Evolutionary conservation across 768 basidiomycete genomes (phyloP).

Genomic region (Pisolithus microcarpus): DNA sequence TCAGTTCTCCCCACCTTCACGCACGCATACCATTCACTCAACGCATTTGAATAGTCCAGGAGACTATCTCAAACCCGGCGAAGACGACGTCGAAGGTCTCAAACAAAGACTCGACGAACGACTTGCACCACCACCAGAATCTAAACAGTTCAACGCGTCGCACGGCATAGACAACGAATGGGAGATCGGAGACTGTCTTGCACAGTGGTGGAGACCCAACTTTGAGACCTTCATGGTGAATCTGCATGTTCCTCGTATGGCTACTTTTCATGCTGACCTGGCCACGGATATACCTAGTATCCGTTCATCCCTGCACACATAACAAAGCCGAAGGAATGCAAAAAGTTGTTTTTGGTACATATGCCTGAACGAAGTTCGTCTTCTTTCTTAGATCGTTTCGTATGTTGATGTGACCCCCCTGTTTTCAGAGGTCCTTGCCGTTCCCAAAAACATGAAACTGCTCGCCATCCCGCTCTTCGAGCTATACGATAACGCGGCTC

Average conservation of each 20-base stretch:
- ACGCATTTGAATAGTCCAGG: slow-evolving; percentile 57
- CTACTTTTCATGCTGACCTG: neutral
- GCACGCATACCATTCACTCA: neutral
- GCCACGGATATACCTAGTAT: slow-evolving; percentile 46
- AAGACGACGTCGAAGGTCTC: slow-evolving; percentile 87
- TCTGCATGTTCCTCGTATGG: slow-evolving; percentile 6
- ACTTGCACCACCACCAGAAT: slow-evolving; percentile 71
- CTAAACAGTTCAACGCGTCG: slow-evolving; percentile 65
- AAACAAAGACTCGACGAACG: slow-evolving; percentile 85
- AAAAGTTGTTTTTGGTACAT: slow-evolving; percentile 90
- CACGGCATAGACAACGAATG: slow-evolving; percentile 84
- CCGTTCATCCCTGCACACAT: slow-evolving; percentile 94
- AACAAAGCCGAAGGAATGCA: slow-evolving; percentile 96
- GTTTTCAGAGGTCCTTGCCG: slow-evolving; percentile 80
- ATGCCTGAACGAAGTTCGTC: slow-evolving; percentile 89
- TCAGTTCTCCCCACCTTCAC: slow-evolving; percentile 33
- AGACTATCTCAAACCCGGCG: slow-evolving; percentile 96
- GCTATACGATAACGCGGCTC: slow-evolving; percentile 93
- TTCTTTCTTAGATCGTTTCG: neutral
- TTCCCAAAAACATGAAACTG: slow-evolving; percentile 98
- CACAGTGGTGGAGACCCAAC: slow-evolving; percentile 97
- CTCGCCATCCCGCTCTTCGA: slow-evolving; percentile 95
- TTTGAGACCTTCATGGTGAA: slow-evolving; percentile 98
- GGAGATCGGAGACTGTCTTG: slow-evolving; percentile 95
- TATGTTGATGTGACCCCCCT: neutral